phyloP scores from a whole-genome alignment of 352 stramenopile genomes.

The Globisporangium middletonii region DNA sequence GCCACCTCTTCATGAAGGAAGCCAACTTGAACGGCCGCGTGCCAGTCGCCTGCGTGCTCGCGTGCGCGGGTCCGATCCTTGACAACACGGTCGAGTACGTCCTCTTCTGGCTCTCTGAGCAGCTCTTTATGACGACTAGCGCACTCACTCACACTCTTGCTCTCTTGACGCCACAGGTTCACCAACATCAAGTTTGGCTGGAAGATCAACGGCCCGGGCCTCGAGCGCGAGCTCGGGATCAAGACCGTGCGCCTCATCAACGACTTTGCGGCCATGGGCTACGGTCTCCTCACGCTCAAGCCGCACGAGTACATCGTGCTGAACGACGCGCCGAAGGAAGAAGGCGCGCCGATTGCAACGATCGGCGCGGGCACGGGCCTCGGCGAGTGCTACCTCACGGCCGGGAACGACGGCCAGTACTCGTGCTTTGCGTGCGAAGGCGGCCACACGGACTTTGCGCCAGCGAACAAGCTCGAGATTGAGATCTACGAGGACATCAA shows the following conservation, averaged over 20 bases:
- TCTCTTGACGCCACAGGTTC: slow-evolving; percentile 34
- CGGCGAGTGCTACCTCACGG: slow-evolving; percentile 95
- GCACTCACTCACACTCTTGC: neutral
- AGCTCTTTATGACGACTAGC: neutral
- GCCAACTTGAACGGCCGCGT: slow-evolving; percentile 69
- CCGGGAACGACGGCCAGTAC: slow-evolving; percentile 79
- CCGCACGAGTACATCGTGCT: slow-evolving; percentile 88
- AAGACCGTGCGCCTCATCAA: slow-evolving; percentile 91
- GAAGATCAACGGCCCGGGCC: slow-evolving; percentile 80
- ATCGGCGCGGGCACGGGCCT: slow-evolving; percentile 96
- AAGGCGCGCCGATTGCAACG: slow-evolving; percentile 90
- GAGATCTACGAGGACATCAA: slow-evolving; percentile 82
- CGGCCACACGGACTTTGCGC: slow-evolving; percentile 94
- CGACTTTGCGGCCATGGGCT: slow-evolving; percentile 97
- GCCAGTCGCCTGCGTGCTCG: slow-evolving; percentile 62
- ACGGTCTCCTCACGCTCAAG: slow-evolving; percentile 94
- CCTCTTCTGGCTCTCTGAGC: neutral
- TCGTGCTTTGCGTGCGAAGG: slow-evolving; percentile 92
- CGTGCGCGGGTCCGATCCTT: slow-evolving; percentile 77
- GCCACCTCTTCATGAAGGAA: slow-evolving; percentile 92
- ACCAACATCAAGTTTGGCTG: slow-evolving; percentile 93
- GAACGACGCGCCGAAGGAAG: slow-evolving; percentile 66
- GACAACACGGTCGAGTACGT: slow-evolving; percentile 75
- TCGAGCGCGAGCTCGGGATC: slow-evolving; percentile 83
- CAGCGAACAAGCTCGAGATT: slow-evolving; percentile 84